Base-by-base conservation (phyloP, 495 filamentous ascomycete species). In the Xylaria telfairii region DNA sequence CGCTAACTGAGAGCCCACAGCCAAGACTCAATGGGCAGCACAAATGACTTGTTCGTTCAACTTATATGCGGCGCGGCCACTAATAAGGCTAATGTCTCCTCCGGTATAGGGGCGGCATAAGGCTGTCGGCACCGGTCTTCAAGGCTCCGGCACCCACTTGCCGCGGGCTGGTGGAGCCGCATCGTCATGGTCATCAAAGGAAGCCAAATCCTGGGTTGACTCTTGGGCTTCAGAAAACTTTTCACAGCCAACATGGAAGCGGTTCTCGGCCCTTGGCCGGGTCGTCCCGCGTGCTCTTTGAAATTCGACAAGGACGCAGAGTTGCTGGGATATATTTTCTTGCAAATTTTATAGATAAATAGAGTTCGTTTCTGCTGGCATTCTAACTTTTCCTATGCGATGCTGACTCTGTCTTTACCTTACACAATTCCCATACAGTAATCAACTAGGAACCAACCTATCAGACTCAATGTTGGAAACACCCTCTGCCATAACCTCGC, bases 61-160 rank as follows among this genome's bases (percentile, higher is more conserved):
- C 24, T 66, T 21, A 46, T 66, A 26, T 15, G n/a, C 51, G 28
- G 44, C 30, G 44, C 56, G 56, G 56, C 47, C 28, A 41, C n/a
- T 21, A 30, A 34, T 49, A 12, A 10, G 42, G 21, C 41, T 51
- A 12, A 12, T 32, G 67, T 59, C 39, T 1, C 67, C 39, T 1
- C 67, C 42, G 67, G 30, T 24, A 53, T 57, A 42, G 47, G 24
- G 28, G 32, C 47, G 65, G 65, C 65, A 42, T 9, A 51, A 59
- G 68, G 68, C 68, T 71, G 44, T 71, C 68, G 68, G 68, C 24
- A 47, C 68, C 68, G 68, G 68, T 28, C 15, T 6, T 34, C 8
- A 53, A 60, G 44, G n/a, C 42, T 49, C 67, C 54, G 39, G 67
- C 37, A 61, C 10, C 51, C 56, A 68, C 56, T 61, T 68, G 66